Evolutionary conservation across 2,329 filamentous ascomycete species (phyloP).

Genomic region (Xylariaceae sp.): DNA sequence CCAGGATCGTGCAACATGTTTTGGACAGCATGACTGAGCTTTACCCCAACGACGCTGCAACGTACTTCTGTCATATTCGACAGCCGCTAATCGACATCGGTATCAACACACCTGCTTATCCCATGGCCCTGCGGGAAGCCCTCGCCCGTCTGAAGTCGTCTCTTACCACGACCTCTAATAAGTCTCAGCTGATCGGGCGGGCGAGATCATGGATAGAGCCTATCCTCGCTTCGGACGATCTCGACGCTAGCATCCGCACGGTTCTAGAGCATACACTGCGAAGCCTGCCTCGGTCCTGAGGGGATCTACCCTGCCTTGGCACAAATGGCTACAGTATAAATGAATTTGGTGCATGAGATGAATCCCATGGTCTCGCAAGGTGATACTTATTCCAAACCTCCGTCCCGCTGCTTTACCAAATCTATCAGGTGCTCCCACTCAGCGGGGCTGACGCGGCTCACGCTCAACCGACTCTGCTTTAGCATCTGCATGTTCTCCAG

Average conservation of each 20-base stretch:
- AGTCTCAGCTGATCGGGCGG: conserved; percentile 49
- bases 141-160: conserved; percentile 63
- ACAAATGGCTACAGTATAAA: neutral
- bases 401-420: conserved; percentile 47
- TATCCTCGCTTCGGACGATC: conserved; percentile 50
- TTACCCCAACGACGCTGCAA: conserved; percentile 63
- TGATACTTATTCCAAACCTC: conserved; percentile 23
- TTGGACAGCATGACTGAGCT: conserved; percentile 63
- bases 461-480: conserved; percentile 80
- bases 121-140: conserved; percentile 67
- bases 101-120: conserved; percentile 69
- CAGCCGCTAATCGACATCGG: conserved; percentile 70
- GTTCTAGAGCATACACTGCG: conserved; percentile 57
- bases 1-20: conserved; percentile 73
- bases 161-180: conserved; percentile 50
- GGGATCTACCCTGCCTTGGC: neutral
- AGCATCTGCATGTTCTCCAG: conserved; percentile 81
- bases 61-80: conserved; percentile 71
- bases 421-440: conserved; percentile 69
- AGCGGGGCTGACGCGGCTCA: conserved; percentile 64
- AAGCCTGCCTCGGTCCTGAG: conserved; percentile 33
- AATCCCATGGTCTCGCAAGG: neutral
- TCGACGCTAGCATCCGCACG: conserved; percentile 59
- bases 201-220: conserved; percentile 57
- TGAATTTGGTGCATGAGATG: neutral